phyloP scores from a whole-genome alignment of 768 basidiomycete species.

The Rhodotorula graminis region DNA sequence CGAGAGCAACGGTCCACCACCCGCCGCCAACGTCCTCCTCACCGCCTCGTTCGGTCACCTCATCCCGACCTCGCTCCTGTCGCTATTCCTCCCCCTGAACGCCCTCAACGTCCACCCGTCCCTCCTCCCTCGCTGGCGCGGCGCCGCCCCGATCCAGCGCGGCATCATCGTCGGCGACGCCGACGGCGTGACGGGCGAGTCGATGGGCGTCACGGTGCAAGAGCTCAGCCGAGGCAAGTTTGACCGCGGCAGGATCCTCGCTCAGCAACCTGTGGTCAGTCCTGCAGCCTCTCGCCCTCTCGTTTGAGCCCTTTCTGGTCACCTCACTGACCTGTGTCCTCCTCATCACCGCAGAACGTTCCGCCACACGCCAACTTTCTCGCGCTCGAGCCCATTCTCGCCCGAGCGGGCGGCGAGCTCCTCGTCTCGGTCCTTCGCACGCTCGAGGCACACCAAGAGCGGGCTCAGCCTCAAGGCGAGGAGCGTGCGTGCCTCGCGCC shows the following conservation, averaged over 20 bases:
- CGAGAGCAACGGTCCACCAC: not conserved
- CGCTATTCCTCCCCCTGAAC: constrained; percentile 32
- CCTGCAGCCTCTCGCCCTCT: not conserved
- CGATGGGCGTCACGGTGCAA: constrained; percentile 35
- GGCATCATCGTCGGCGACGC: constrained; percentile 35
- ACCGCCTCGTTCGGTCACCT: constrained; percentile 44
- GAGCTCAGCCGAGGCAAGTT: constrained; percentile 26
- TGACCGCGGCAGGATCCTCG: constrained; percentile 30
- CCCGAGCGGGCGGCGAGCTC: constrained; percentile 18
- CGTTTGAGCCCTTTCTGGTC: not conserved
- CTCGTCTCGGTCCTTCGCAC: constrained; percentile 15
- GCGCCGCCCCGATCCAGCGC: constrained; percentile 43
- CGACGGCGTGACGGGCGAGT: not conserved
- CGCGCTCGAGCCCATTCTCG: constrained; percentile 22
- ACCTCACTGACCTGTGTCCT: fast-evolving
- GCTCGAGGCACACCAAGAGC: not conserved
- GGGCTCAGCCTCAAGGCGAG: not conserved
- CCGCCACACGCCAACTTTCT: constrained; percentile 5
- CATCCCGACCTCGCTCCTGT: constrained; percentile 37
- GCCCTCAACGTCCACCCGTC: constrained; percentile 43
- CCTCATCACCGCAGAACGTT: not conserved
- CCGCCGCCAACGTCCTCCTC: constrained; percentile 33
- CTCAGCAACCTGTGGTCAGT: constrained; percentile 7
- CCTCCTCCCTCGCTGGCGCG: constrained; percentile 39
- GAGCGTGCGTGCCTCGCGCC: constrained; percentile 20